phyloP scores from a whole-genome alignment of 2,329 filamentous ascomycete species.

The Aureobasidium mangrovei region DNA sequence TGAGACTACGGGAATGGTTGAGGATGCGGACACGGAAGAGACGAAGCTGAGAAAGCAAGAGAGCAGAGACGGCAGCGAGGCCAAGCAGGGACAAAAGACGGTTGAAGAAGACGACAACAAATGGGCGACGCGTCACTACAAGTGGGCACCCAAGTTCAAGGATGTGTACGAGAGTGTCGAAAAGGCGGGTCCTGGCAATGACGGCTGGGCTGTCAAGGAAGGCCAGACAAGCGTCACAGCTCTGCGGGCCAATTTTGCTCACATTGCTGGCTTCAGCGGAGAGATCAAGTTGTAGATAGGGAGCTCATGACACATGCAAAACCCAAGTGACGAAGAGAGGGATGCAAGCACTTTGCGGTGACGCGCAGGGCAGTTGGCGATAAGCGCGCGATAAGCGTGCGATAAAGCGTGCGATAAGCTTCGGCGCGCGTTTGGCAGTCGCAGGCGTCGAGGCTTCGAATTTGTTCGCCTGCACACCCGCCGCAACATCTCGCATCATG shows the following conservation, averaged over 20 bases:
- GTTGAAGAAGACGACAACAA: constrained; percentile 33
- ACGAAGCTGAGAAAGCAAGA: constrained; percentile 61
- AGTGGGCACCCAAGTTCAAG: constrained; percentile 80
- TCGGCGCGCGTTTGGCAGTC: neutral
- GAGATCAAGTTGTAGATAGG: constrained; percentile 63
- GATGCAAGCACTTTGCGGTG: too few species aligned
- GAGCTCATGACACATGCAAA: too few species aligned
- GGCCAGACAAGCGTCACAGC: constrained; percentile 86
- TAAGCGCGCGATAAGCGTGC: too few species aligned
- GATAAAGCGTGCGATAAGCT: too few species aligned
- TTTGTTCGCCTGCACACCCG: neutral
- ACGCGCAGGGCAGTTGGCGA: too few species aligned
- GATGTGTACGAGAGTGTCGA: constrained; percentile 87
- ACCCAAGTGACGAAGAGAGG: too few species aligned
- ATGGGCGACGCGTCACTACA: constrained; percentile 79
- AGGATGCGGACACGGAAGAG: constrained; percentile 56
- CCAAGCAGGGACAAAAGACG: constrained; percentile 26
- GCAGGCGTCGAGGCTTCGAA: neutral
- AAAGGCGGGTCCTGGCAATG: constrained; percentile 67
- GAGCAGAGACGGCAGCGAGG: constrained; percentile 30
- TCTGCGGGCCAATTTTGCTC: constrained; percentile 86
- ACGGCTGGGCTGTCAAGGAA: constrained; percentile 87
- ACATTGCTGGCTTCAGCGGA: constrained; percentile 54
- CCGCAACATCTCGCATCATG: constrained; percentile 36
- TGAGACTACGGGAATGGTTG: constrained; percentile 57